phyloP scores from a whole-genome alignment of 306 rosid genomes.

The Neltuma alba region DNA sequence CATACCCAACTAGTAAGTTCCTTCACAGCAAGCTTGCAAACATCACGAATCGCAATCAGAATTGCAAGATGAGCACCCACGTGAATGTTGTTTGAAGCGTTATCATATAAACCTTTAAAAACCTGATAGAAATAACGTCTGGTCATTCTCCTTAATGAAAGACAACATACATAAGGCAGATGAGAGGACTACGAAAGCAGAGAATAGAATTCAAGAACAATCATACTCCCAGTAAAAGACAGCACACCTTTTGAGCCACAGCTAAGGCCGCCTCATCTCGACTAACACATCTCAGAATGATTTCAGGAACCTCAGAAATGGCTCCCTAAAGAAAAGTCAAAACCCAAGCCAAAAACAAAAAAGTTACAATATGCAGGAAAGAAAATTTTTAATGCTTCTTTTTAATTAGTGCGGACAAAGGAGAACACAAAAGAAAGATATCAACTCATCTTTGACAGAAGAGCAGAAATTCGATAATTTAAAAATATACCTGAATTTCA shows the following conservation, averaged over 20 bases:
- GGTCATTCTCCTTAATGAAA: constrained; percentile 20
- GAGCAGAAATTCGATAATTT: background rate
- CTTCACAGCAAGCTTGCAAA: constrained; percentile 98
- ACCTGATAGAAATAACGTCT: constrained; percentile 53
- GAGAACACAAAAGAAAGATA: background rate
- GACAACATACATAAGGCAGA: constrained; percentile 1
- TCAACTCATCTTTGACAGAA: background rate
- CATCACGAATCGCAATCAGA: constrained; percentile 94
- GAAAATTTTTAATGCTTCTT: background rate
- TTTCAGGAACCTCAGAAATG: constrained; percentile 91
- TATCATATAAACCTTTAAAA: constrained; percentile 84
- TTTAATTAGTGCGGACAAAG: background rate
- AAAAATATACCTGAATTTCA: constrained; percentile 77
- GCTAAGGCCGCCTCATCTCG: constrained; percentile 99
- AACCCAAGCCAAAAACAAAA: constrained; percentile 24
- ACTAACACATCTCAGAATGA: constrained; percentile 84
- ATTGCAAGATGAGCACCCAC: constrained; percentile 81
- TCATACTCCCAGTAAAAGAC: background rate
- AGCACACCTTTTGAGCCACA: constrained; percentile 90
- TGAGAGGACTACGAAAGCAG: constrained; percentile 17
- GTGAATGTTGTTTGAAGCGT: constrained; percentile 73
- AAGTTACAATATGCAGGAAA: constrained; percentile 14
- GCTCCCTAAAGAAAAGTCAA: constrained; percentile 58
- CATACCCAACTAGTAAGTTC: constrained; percentile 98
- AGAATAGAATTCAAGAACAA: constrained; percentile 11